Evolutionary conservation across 257 asterid genomes (phyloP).

Genomic region (Solanum gandarillasii): DNA sequence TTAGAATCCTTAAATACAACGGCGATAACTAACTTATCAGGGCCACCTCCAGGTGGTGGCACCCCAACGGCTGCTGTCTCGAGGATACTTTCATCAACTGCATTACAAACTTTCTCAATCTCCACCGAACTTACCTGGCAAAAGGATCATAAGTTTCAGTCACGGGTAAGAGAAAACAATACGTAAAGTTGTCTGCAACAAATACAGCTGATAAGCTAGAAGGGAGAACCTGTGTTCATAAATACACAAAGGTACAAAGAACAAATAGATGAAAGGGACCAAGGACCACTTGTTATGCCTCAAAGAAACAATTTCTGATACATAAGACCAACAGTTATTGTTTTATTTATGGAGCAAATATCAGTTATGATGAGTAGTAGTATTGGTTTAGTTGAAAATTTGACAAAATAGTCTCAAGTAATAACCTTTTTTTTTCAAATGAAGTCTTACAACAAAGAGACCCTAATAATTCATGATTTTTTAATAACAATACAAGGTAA

Average conservation of each 20-base stretch:
- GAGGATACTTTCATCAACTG: conserved; percentile 38
- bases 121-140: conserved; percentile 88
- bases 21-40: conserved; percentile 66
- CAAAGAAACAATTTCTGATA: neutral
- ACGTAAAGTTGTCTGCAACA: neutral
- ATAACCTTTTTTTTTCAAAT: neutral
- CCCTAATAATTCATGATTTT: neutral
- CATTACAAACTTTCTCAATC: conserved; percentile 86
- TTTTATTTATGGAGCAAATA: neutral
- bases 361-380: neutral
- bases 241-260: neutral
- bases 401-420: neutral
- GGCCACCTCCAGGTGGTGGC: conserved; percentile 85
- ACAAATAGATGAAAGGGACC: neutral
- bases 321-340: neutral
- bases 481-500: neutral
- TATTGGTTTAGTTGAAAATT: neutral
- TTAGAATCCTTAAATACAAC: conserved; percentile 58
- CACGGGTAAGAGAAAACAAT: neutral
- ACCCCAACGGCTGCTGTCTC: conserved; percentile 95
- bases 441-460: neutral
- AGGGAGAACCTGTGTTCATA: neutral
- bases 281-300: neutral
- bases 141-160: neutral
- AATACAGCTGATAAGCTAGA: neutral